These are phyloP conservation scores for Haematococcus lacustris DNA, from an alignment of 139 green algal genomes.

Conservation along the genomic window DNA sequence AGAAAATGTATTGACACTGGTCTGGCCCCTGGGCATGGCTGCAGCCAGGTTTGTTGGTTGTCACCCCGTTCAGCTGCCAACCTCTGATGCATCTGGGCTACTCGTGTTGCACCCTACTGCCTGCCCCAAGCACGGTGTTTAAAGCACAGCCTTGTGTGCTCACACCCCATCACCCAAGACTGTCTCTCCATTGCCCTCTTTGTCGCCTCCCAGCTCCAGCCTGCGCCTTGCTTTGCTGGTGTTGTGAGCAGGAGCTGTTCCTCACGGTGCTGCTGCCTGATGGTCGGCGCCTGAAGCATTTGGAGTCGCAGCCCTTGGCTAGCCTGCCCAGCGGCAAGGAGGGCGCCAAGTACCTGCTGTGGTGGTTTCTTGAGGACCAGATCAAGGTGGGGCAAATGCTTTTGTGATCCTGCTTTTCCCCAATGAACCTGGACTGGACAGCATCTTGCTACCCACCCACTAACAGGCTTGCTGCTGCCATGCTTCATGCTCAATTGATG, in stretches of 20 bases:
- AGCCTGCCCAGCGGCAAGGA: slow-evolving; percentile 38
- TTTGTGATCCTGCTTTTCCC: too few species aligned
- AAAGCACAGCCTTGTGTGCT: not conserved
- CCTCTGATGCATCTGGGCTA: not conserved
- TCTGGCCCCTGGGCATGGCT: too few species aligned
- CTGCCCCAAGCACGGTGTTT: too few species aligned
- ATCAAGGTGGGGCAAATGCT: slow-evolving; percentile 69
- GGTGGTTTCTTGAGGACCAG: slow-evolving; percentile 77
- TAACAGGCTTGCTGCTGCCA: not conserved
- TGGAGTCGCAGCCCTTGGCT: slow-evolving; percentile 54
- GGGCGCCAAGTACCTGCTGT: slow-evolving; percentile 58
- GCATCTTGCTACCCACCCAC: not conserved
- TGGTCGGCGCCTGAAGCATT: slow-evolving; percentile 67
- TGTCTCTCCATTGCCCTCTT: slow-evolving; percentile 1
- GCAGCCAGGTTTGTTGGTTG: too few species aligned
- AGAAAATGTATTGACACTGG: too few species aligned
- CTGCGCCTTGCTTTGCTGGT: too few species aligned
- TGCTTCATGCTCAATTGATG: too few species aligned
- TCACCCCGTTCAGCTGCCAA: not conserved
- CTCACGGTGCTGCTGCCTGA: slow-evolving; percentile 73
- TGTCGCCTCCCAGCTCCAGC: too few species aligned
- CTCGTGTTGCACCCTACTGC: not conserved
- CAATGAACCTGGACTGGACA: too few species aligned
- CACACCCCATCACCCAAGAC: not conserved
- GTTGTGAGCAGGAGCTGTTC: slow-evolving; percentile 88